phyloP scores from a whole-genome alignment of 306 rosid species.

The Lagenaria siceraria region DNA sequence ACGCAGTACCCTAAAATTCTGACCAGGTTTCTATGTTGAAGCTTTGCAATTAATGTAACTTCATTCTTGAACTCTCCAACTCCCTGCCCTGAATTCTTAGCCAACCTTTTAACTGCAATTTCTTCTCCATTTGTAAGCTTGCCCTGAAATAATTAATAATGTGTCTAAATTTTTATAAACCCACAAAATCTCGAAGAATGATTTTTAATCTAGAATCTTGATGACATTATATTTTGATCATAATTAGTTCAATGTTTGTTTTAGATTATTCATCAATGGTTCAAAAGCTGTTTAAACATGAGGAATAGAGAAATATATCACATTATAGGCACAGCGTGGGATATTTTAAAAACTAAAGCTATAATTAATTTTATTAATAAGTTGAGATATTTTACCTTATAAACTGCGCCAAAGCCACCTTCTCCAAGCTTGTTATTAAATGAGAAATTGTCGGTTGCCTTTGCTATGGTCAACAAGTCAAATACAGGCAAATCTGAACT shows the following conservation, averaged over 20 bases:
- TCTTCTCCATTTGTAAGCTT: background rate
- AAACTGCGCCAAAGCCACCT: constrained; percentile 5
- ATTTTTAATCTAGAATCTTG: too few relatives aligned
- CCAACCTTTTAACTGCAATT: constrained; percentile 4
- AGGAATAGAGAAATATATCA: too few relatives aligned
- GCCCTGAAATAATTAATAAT: background rate
- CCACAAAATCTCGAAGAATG: too few relatives aligned
- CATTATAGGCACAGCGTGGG: too few relatives aligned
- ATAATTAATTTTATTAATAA: too few relatives aligned
- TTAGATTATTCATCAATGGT: too few relatives aligned
- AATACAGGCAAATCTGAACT: background rate
- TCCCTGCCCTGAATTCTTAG: constrained; percentile 3
- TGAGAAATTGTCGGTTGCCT: background rate
- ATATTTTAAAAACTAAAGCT: too few relatives aligned
- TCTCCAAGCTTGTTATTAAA: background rate
- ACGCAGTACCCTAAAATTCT: constrained; percentile 5
- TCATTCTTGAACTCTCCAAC: constrained; percentile 10
- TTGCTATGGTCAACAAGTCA: background rate
- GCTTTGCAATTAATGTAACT: constrained; percentile 7
- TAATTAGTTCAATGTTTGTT: too few relatives aligned
- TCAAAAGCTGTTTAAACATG: too few relatives aligned
- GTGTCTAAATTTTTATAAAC: background rate
- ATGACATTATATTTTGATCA: too few relatives aligned
- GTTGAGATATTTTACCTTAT: constrained; percentile 1
- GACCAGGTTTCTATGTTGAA: constrained; percentile 5